These are phyloP conservation scores for Helicostylum pulchrum DNA, from an alignment of 192 early-diverging fungal species.

Conservation along the genomic window DNA sequence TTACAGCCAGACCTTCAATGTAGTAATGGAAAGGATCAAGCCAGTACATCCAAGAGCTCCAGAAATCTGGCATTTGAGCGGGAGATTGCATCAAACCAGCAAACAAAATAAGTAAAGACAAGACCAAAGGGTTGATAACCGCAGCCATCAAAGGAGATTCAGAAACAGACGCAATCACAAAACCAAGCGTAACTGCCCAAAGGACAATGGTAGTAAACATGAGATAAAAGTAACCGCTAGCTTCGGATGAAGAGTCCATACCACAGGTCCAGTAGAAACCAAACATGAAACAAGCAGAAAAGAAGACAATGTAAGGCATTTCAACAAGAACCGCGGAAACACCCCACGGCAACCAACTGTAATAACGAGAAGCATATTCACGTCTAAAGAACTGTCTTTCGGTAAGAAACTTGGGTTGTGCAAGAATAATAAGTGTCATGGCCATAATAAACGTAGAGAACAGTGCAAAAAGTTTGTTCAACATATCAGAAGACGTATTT, in stretches of 20 bases:
- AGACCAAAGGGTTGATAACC: constrained; percentile 65
- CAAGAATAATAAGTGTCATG: constrained; percentile 67
- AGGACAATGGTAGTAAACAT: constrained; percentile 55
- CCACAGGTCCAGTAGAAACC: constrained; percentile 78
- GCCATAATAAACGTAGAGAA: constrained; percentile 68
- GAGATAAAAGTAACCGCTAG: constrained; percentile 65
- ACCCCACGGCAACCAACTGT: constrained; percentile 65
- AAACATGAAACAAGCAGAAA: constrained; percentile 64
- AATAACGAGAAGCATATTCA: constrained; percentile 65
- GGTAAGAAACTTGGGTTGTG: constrained; percentile 60
- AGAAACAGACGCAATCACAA: constrained; percentile 64
- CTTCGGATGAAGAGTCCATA: constrained; percentile 43
- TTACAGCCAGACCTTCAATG: constrained; percentile 60
- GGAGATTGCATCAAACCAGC: constrained; percentile 66
- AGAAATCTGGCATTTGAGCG: constrained; percentile 61
- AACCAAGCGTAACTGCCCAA: constrained; percentile 68
- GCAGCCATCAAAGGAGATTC: constrained; percentile 57
- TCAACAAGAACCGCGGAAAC: constrained; percentile 62
- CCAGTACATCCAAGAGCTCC: constrained; percentile 66
- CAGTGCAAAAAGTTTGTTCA: constrained; percentile 69
- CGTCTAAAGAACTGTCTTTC: constrained; percentile 68
- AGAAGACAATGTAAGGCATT: constrained; percentile 63
- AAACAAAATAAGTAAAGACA: constrained; percentile 67
- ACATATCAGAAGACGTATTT: constrained; percentile 51
- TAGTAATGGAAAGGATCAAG: constrained; percentile 67